Evolutionary conservation across 495 filamentous ascomycete genomes (phyloP).

Genomic region (Penicillium argentinense): DNA sequence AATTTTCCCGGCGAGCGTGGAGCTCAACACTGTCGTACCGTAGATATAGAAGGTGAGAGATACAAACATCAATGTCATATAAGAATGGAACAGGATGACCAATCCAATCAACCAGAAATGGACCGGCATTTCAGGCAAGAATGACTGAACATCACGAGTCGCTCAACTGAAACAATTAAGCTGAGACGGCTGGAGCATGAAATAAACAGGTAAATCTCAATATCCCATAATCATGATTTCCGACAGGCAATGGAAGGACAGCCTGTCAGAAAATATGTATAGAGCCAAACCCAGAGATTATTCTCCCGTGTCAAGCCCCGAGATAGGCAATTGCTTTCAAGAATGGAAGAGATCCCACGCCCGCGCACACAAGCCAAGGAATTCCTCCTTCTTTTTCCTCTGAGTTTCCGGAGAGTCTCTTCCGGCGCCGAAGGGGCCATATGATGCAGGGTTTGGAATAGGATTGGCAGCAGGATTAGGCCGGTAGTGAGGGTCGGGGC

Average conservation of each 20-base stretch:
- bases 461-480: constrained; percentile 70
- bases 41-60: constrained; percentile 16
- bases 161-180: too few relatives aligned
- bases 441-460: constrained; percentile 54
- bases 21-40: constrained; percentile 22
- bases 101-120: constrained; percentile 24
- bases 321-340: constrained; percentile 48
- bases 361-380: constrained; percentile 77
- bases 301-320: too few relatives aligned
- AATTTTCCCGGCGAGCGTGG: constrained; percentile 7
- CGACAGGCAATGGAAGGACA: too few relatives aligned
- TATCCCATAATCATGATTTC: not conserved
- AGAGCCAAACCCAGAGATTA: too few relatives aligned
- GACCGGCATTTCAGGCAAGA: constrained; percentile 1
- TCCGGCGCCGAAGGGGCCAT: constrained; percentile 73
- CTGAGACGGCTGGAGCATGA: too few relatives aligned
- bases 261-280: too few relatives aligned
- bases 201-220: not conserved
- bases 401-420: constrained; percentile 83
- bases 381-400: constrained; percentile 90
- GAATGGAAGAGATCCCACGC: constrained; percentile 99
- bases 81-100: constrained; percentile 2
- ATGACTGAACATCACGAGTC: too few relatives aligned
- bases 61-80: constrained; percentile 27
- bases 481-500: constrained; percentile 40